Evolutionary conservation across 2,329 filamentous ascomycete genomes (phyloP).

Genomic region (Cordyceps pruinosa): DNA sequence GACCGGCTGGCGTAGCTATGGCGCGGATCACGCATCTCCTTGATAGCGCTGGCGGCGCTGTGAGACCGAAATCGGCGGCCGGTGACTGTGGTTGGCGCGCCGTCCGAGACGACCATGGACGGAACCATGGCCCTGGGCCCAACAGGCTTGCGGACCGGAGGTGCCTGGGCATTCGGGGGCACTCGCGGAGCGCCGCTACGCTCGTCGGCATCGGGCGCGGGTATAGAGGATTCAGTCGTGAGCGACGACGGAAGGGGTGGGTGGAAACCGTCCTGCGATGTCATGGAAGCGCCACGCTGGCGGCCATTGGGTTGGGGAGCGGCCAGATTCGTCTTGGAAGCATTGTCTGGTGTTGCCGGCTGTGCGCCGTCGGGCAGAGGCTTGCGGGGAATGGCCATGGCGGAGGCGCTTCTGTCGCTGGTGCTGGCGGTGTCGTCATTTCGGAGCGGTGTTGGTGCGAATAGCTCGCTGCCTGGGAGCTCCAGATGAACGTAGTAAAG

Average conservation of each 20-base stretch:
- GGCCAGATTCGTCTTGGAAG: not conserved
- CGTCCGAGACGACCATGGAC: not conserved
- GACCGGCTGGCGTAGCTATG: conserved; percentile 21
- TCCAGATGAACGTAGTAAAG: conserved; percentile 84
- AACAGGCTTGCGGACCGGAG: conserved; percentile 23
- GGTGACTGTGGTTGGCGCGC: conserved; percentile 10
- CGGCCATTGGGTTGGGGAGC: conserved; percentile 4
- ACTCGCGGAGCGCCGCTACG: not conserved
- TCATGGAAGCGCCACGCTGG: conserved; percentile 18
- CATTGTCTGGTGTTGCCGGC: conserved; percentile 23
- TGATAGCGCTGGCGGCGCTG: not conserved
- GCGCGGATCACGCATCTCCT: not conserved
- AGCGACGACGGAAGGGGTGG: conserved; percentile 14
- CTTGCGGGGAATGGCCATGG: conserved; percentile 45
- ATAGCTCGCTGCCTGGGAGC: conserved; percentile 46
- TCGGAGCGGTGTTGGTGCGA: conserved; percentile 20
- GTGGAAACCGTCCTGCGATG: conserved; percentile 15
- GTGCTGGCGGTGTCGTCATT: conserved; percentile 31
- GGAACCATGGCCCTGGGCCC: conserved; percentile 19
- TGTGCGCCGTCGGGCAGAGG: conserved; percentile 36
- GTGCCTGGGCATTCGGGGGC: not conserved
- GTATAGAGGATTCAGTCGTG: conserved; percentile 7
- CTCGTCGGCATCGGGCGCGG: conserved; percentile 10
- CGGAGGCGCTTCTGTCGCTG: conserved; percentile 37
- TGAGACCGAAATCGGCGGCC: not conserved